These are phyloP conservation scores for Dacryopinax primogenitus DNA, from an alignment of 768 basidiomycete species.

Conservation along the genomic window DNA sequence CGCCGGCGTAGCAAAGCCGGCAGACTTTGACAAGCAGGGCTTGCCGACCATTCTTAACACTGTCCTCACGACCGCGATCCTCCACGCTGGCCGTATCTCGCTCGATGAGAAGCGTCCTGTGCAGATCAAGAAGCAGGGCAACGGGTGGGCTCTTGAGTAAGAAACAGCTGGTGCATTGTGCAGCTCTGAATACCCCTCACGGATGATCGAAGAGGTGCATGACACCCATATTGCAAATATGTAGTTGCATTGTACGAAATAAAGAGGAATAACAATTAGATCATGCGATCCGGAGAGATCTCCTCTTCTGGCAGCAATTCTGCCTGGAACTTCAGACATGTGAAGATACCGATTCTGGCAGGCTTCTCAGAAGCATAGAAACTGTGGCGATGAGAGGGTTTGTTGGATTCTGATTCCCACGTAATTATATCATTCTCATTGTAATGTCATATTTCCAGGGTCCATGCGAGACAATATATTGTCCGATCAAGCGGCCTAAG, in stretches of 20 bases:
- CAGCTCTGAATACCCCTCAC: not conserved
- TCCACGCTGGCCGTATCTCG: conserved; percentile 81
- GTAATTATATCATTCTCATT: not conserved
- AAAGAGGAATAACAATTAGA: not conserved
- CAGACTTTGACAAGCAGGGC: conserved; percentile 64
- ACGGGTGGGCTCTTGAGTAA: conserved; percentile 55
- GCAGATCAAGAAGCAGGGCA: conserved; percentile 52
- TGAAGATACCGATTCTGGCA: not conserved
- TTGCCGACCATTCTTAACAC: conserved; percentile 85
- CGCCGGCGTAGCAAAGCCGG: conserved; percentile 48
- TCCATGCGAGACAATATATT: not conserved
- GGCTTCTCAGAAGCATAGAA: not conserved
- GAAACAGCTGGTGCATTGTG: not conserved
- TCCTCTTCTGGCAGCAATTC: too few relatives aligned
- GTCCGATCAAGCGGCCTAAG: not conserved
- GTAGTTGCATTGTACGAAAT: not conserved
- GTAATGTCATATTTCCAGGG: not conserved
- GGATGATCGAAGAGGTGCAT: not conserved
- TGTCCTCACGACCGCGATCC: conserved; percentile 71
- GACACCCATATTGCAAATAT: not conserved
- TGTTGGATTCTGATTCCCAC: not conserved
- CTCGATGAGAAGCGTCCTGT: conserved; percentile 82
- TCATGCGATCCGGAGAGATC: too few relatives aligned
- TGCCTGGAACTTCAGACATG: not conserved
- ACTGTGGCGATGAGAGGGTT: not conserved